Base-by-base conservation (phyloP, 352 stramenopile genomes). In the Phytophthora cajani region DNA sequence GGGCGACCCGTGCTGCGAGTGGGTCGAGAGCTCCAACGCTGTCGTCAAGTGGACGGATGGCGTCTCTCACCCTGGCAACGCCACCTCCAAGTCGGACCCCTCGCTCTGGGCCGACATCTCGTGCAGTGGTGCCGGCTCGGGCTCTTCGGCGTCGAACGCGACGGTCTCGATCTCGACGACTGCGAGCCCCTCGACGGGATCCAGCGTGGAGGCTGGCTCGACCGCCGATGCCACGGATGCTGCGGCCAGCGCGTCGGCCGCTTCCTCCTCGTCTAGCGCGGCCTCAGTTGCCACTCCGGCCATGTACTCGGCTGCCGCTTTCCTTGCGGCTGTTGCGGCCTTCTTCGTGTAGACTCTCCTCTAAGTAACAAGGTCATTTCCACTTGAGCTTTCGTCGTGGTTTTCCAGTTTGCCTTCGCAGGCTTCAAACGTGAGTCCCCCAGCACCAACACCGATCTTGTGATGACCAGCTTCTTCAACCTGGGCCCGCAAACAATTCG, bases 1-100 rank as follows among this genome's bases (percentile, higher is more conserved):
- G 10, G 88, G 90, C 5, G 90, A 97, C 64, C 88, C 88, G 51
- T 87, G 85, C 76, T 97, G 90, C 67, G 65, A 79, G 21, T 96
- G 83, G 81, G 63, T 74, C 16, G 42, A 71, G 47, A 42, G 67
- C 40, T 73, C 62, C 19, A 77, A 80, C 49, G 52, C 65, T 17
- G 57, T 73, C 2, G 57, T 74, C n/a, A 57, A 32, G 7, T 79
- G 73, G 70, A 58, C 52, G 5, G 49, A 60, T 5, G 75, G 72
- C 19, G 38, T 85, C 40, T 85, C 74, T 7, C 67, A 84, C 59
- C 77, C 74, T 33, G 77, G 74, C 11, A 58, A 81, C 56, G 49
- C 64, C 10, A 59, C 52, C 12, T 53, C 55, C 33, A 84, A 50
- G 16, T 75, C 74, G 33, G 64, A 84, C 50, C 19, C 53, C 52